phyloP scores from a whole-genome alignment of 495 filamentous ascomycete species.

The Hyaloscypha hepaticicola region DNA sequence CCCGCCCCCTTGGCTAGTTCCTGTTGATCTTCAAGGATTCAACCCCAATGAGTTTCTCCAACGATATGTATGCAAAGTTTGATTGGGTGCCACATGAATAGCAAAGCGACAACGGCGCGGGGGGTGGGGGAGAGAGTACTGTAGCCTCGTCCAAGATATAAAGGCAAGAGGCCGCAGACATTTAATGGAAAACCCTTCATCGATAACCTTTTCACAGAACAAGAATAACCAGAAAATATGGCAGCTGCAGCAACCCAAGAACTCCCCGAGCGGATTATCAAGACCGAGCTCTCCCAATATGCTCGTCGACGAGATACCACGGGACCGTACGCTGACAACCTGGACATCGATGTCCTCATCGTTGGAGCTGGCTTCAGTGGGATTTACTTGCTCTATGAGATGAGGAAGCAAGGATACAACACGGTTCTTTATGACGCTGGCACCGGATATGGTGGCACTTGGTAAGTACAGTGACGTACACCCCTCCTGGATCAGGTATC shows the following conservation, averaged over 20 bases:
- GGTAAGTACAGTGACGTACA: constrained; percentile 18
- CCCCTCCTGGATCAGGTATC: too few relatives aligned
- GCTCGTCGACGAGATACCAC: constrained; percentile 41
- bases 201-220: not conserved
- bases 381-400: constrained; percentile 39
- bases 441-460: constrained; percentile 47
- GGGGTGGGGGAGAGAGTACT: too few relatives aligned
- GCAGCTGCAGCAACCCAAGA: not conserved
- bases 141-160: not conserved
- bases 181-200: too few relatives aligned
- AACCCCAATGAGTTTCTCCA: too few relatives aligned
- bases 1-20: too few relatives aligned
- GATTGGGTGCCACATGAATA: too few relatives aligned
- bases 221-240: not conserved
- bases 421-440: constrained; percentile 49
- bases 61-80: too few relatives aligned
- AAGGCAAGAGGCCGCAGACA: not conserved
- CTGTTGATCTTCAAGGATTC: too few relatives aligned
- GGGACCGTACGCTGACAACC: constrained; percentile 36
- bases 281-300: constrained; percentile 33
- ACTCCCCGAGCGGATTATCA: constrained; percentile 13
- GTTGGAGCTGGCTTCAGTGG: constrained; percentile 53
- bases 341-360: constrained; percentile 51
- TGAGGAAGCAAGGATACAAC: constrained; percentile 40
- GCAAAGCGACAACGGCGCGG: too few relatives aligned